Base-by-base conservation (phyloP, 257 asterid genomes). In the Petrea volubilis region DNA sequence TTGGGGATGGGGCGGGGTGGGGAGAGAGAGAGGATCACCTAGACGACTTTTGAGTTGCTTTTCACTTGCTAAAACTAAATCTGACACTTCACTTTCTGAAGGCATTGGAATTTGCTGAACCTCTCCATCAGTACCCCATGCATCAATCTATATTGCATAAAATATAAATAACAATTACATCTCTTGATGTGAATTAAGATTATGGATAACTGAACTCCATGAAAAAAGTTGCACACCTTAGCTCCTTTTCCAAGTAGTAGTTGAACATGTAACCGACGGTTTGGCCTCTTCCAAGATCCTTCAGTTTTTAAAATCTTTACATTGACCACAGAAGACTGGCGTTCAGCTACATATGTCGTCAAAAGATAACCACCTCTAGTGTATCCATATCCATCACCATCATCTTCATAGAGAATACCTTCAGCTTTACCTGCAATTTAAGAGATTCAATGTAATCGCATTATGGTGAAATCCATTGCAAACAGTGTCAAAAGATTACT, bases 311-410 rank as follows among this genome's bases (percentile, higher is more conserved):
- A 74, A 72, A 92, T 78, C 80, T 84, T 89, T 76, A 95, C 76
- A 15, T 90, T 88, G 68, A 90, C 88, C 70, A 81, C 78, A 9
- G 97, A 95, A 74, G 88, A 82, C 60, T 79, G 86, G 47, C 67
- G 80, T 76, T 88, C 95, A 59, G 98, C 99, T 50, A 74, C 79
- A 80, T 91, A 95, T 56, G 98, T 92, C 14, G 99, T 92, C 84
- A 90, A 78, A 43, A 87, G 88, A 80, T 85, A 95, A 17, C 74
- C 84, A 28, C 93, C 98, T 67, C 60, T 78, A 18, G 79, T 79
- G 79, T 86, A 95, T 64, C 75, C 97, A 78, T 92, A 88, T 63
- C 98, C 99, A 83, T 95, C 99, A 14, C 96, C 98, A 63, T 83
- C 90, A 67, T 95, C 99, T 80, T 95, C 99, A 62, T 75, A 95